phyloP scores from a whole-genome alignment of 2,329 filamentous ascomycete species.

The Epichloe gansuensis region DNA sequence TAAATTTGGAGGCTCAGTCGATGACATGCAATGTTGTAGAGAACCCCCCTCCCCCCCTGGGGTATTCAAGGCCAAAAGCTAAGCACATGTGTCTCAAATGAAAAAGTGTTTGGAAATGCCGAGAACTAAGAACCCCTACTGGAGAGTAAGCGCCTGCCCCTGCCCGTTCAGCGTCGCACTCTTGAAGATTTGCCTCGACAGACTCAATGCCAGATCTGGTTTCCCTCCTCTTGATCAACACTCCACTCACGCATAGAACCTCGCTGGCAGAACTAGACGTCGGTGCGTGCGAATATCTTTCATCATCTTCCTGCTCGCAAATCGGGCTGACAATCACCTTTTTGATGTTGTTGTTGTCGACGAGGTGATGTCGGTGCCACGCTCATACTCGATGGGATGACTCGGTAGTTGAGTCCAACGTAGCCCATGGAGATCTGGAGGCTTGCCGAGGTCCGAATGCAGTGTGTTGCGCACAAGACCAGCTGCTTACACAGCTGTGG shows the following conservation, averaged over 20 bases:
- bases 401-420: slow-evolving; percentile 33
- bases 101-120: too few relatives aligned
- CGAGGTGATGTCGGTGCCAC: slow-evolving; percentile 35
- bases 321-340: slow-evolving; percentile 24
- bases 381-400: slow-evolving; percentile 43
- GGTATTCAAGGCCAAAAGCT: too few relatives aligned
- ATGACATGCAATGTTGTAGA: too few relatives aligned
- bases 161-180: slow-evolving; percentile 20
- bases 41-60: too few relatives aligned
- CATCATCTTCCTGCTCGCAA: slow-evolving; percentile 23
- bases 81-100: too few relatives aligned
- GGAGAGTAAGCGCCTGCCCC: too few relatives aligned
- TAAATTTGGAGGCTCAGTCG: too few relatives aligned
- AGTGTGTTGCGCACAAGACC: slow-evolving; percentile 16
- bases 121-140: too few relatives aligned
- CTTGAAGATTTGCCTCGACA: slow-evolving; percentile 29
- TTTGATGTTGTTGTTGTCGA: slow-evolving; percentile 28
- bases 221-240: slow-evolving; percentile 28
- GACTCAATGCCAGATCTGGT: slow-evolving; percentile 46
- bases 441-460: slow-evolving; percentile 42
- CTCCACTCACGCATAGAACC: slow-evolving; percentile 45
- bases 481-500: background rate
- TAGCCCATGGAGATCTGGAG: slow-evolving; percentile 46
- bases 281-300: slow-evolving; percentile 30
- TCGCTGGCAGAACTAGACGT: slow-evolving; percentile 44